phyloP scores from a whole-genome alignment of 1,284 basidiomycete genomes.

The Microbotryum silenes-acaulis region DNA sequence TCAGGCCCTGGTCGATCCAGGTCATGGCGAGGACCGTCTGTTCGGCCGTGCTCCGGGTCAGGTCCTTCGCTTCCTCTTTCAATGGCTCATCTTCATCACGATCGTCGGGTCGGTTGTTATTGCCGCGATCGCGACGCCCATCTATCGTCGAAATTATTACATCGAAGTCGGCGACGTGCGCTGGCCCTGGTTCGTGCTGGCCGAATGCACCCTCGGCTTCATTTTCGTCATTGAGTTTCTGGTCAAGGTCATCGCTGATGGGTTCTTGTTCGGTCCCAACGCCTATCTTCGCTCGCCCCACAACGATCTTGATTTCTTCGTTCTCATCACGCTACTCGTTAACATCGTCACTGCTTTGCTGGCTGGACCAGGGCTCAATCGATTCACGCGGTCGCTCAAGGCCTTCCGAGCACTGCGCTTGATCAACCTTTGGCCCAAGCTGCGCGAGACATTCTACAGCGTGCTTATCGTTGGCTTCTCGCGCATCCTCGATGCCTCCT shows the following conservation, averaged over 20 bases:
- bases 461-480: constrained; percentile 72
- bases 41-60: constrained; percentile 36
- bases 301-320: constrained; percentile 85
- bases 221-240: constrained; percentile 75
- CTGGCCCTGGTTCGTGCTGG: constrained; percentile 79
- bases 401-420: constrained; percentile 81
- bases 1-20: constrained; percentile 74
- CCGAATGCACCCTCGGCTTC: constrained; percentile 67
- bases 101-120: constrained; percentile 79
- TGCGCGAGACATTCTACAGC: constrained; percentile 86
- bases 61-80: constrained; percentile 63
- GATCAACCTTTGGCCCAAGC: constrained; percentile 77
- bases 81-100: constrained; percentile 62
- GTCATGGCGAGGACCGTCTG: constrained; percentile 51
- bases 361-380: constrained; percentile 62
- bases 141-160: constrained; percentile 74
- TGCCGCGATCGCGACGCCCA: constrained; percentile 75
- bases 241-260: constrained; percentile 89
- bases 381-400: constrained; percentile 77
- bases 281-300: constrained; percentile 86
- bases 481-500: constrained; percentile 80
- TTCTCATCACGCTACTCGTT: constrained; percentile 71
- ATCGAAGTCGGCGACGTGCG: constrained; percentile 52
- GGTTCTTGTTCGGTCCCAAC: constrained; percentile 82
- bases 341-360: constrained; percentile 73